Percentiles rank a stretch among this genome's conserved stretches.
Evolutionary conservation across 495 filamentous ascomycete species (phyloP).

Genomic region (Rusavskia elegans): DNA sequence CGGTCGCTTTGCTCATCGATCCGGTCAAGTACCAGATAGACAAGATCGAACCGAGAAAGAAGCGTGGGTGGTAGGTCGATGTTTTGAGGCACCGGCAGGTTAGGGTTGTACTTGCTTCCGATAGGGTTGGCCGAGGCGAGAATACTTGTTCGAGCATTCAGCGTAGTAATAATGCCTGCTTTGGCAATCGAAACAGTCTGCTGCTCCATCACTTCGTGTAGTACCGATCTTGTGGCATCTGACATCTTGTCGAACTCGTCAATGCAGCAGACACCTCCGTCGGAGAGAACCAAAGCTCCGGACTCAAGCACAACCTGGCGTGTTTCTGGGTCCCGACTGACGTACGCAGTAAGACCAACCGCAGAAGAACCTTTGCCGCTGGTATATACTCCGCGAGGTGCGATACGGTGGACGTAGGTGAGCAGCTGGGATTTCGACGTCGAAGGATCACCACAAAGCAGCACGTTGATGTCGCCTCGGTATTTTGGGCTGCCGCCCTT

Average conservation of each 20-base stretch:
- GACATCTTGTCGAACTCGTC: constrained; percentile 99
- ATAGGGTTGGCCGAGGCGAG: constrained; percentile 96
- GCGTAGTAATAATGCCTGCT: constrained; percentile 94
- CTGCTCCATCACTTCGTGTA: constrained; percentile 99
- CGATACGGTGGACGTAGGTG: constrained; percentile 92
- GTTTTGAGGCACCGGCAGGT: constrained; percentile 89
- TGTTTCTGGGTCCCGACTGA: constrained; percentile 89
- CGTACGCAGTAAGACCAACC: constrained; percentile 95
- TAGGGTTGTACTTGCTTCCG: constrained; percentile 91
- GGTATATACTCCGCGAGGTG: constrained; percentile 91
- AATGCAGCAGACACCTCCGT: constrained; percentile 96
- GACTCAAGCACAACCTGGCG: constrained; percentile 92
- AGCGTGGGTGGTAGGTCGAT: constrained; percentile 94
- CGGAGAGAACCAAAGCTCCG: constrained; percentile 84
- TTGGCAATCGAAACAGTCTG: constrained; percentile 98
- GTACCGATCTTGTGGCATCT: constrained; percentile 82
- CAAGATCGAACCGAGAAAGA: constrained; percentile 87
- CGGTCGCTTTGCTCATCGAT: constrained; percentile 81
- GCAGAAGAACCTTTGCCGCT: constrained; percentile 95
- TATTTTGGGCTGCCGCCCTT: constrained; percentile 93
- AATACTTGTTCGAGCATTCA: constrained; percentile 89
- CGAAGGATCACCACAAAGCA: constrained; percentile 92
- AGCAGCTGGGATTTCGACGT: constrained; percentile 92
- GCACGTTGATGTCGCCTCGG: constrained; percentile 91
- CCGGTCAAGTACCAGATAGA: constrained; percentile 89